Evolutionary conservation across 768 basidiomycete genomes (phyloP), one percentile per base, ranked within the genome.

Genomic region (Lentinula aciculospora): DNA sequence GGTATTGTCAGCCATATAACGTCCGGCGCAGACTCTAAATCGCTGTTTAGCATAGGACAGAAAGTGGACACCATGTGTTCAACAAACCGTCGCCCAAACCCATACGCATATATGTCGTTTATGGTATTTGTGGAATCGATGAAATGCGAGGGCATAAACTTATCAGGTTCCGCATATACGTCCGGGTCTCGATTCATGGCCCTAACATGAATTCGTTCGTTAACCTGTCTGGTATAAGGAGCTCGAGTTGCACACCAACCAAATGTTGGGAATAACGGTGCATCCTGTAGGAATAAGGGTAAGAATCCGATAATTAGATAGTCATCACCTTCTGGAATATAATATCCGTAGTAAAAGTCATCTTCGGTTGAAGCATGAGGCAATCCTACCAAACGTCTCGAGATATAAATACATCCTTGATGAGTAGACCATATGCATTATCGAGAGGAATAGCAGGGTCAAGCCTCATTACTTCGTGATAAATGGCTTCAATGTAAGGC

Each of bases 111-210:
- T 2, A 56, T 45, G 25, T 45, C n/a, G 23, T 47, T 49, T 9
- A 36, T 40, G 28, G 27, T 47, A 5, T 23, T 29, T 17, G n/a
- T 2, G 23, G 48, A 21, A 10, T 27, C 61, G 9, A 67, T 21
- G 63, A 64, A 67, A 10, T 66, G 60, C 6, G 37, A 44, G 4
- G 61, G 40, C 15, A 63, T 28, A 37, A 68, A 68, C 6, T 46
- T 59, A 13, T 69, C 49, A 10, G 66, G 68, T 36, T 67, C 57
- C 6, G 60, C 61, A 39, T 61, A 69, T 19, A 64, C 60, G 9
- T 59, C 57, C 1, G 68, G 66, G 56, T 68, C 66, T 5, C 63
- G 61, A 17, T 66, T 61, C 21, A 67, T 64, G 28, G 62, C 63
- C 67, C 65, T 68, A 13, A 53, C 56, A 13, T 12, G 8, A n/a